Evolutionary conservation across 2,329 filamentous ascomycete species (phyloP).

Genomic region (Fusarium sp.): DNA sequence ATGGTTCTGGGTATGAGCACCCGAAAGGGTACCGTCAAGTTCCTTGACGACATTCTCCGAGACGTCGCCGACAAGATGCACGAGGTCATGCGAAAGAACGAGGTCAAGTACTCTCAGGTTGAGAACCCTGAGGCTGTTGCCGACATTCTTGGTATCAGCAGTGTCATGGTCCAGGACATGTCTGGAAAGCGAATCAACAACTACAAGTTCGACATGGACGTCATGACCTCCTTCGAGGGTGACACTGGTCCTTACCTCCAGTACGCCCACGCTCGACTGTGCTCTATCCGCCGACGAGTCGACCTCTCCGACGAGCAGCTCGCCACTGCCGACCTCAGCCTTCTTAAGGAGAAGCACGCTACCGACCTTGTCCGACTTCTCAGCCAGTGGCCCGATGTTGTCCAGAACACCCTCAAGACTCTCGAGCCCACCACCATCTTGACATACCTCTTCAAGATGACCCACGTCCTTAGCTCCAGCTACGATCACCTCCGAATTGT

Average conservation of each 20-base stretch:
- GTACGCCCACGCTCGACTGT: slow-evolving; percentile 81
- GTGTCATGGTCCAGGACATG: slow-evolving; percentile 99
- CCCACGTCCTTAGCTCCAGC: slow-evolving; percentile 80
- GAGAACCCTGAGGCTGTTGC: slow-evolving; percentile 84
- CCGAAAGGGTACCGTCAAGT: slow-evolving; percentile 79
- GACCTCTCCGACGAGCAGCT: slow-evolving; percentile 68
- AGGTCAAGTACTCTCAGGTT: slow-evolving; percentile 90
- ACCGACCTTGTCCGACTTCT: slow-evolving; percentile 79
- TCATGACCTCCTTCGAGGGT: slow-evolving; percentile 86
- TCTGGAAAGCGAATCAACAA: slow-evolving; percentile 85
- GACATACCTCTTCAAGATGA: slow-evolving; percentile 85
- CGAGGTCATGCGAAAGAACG: slow-evolving; percentile 93
- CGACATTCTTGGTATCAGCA: slow-evolving; percentile 90
- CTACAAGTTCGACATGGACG: slow-evolving; percentile 81
- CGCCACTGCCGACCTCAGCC: slow-evolving; percentile 70
- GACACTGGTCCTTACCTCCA: slow-evolving; percentile 89
- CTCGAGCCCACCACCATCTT: slow-evolving; percentile 73
- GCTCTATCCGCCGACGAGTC: slow-evolving; percentile 70
- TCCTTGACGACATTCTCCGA: slow-evolving; percentile 60
- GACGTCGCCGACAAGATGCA: slow-evolving; percentile 96
- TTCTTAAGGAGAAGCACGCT: slow-evolving; percentile 79
- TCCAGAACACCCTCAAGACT: slow-evolving; percentile 85
- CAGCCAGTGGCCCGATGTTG: slow-evolving; percentile 87
- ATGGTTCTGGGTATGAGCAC: slow-evolving; percentile 78
- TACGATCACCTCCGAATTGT: slow-evolving; percentile 87